Conservation (phyloP, 192 early-diverging fungal species). For the Umbelopsis sp. region DNA sequence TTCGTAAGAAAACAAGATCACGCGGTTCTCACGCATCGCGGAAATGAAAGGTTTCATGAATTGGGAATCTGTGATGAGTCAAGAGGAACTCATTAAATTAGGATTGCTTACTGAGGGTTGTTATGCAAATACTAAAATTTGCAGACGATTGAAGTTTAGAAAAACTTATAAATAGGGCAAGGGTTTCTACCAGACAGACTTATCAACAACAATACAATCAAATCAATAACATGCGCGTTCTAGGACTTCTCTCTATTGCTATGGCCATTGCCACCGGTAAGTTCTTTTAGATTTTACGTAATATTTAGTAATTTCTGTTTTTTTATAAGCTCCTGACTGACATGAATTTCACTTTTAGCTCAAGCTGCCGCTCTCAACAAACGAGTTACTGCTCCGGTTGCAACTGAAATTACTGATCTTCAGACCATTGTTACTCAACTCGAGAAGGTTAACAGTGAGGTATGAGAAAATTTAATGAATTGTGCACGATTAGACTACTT, state of each 20-base stretch:
- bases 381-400: not conserved
- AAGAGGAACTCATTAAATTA: too few relatives aligned
- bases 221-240: conserved; percentile 9
- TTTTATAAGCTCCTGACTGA: too few relatives aligned
- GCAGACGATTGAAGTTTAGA: not conserved
- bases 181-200: not conserved
- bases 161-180: conserved; percentile 2
- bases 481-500: not conserved
- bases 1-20: too few relatives aligned
- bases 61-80: too few relatives aligned
- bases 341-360: not conserved
- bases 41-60: too few relatives aligned
- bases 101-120: too few relatives aligned
- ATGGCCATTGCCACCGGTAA: not conserved
- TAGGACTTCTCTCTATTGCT: conserved; percentile 11
- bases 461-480: not conserved
- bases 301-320: too few relatives aligned
- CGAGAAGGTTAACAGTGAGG: not conserved
- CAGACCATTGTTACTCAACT: conserved; percentile 7
- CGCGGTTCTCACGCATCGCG: too few relatives aligned
- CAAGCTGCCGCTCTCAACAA: not conserved
- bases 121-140: too few relatives aligned
- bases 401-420: conserved; percentile 4
- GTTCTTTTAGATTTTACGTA: not conserved
- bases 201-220: not conserved